phyloP scores from a whole-genome alignment of 2,329 filamentous ascomycete species.

The Fusarium drepaniforme region DNA sequence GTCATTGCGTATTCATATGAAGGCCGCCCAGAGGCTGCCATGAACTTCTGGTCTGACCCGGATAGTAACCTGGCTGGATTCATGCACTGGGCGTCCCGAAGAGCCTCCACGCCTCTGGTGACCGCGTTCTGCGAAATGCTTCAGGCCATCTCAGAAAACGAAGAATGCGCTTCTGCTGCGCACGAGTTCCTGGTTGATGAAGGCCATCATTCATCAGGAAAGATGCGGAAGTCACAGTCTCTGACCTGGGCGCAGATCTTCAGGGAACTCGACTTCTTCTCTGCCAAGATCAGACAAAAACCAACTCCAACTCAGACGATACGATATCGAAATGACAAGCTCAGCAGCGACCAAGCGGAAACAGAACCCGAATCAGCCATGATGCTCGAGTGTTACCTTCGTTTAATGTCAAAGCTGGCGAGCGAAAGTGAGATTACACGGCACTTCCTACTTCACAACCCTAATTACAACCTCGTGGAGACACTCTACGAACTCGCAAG shows the following conservation, averaged over 20 bases:
- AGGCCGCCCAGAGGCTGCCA: slow-evolving; percentile 83
- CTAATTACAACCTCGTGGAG: slow-evolving; percentile 76
- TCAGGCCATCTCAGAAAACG: slow-evolving; percentile 85
- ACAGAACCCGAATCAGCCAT: slow-evolving; percentile 92
- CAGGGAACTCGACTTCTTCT: slow-evolving; percentile 88
- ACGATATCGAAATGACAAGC: slow-evolving; percentile 69
- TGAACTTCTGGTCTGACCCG: slow-evolving; percentile 91
- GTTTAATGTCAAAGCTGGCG: slow-evolving; percentile 86
- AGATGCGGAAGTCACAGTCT: slow-evolving; percentile 84
- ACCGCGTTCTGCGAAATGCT: slow-evolving; percentile 98
- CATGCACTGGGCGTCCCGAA: slow-evolving; percentile 94
- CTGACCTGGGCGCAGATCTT: slow-evolving; percentile 96
- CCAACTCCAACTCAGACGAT: slow-evolving; percentile 59
- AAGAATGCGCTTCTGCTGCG: slow-evolving; percentile 84
- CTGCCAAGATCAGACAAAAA: slow-evolving; percentile 81
- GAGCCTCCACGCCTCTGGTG: slow-evolving; percentile 95
- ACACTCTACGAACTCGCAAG: slow-evolving; percentile 84
- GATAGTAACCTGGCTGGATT: slow-evolving; percentile 96
- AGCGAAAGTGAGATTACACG: slow-evolving; percentile 79
- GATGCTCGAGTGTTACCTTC: slow-evolving; percentile 95
- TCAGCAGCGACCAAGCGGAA: slow-evolving; percentile 76
- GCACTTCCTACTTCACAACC: slow-evolving; percentile 76
- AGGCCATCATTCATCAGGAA: slow-evolving; percentile 77
- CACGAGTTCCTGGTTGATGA: slow-evolving; percentile 94
- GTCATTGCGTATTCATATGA: slow-evolving; percentile 95